Base-by-base conservation (phyloP, 306 rosid species). In the Cucurbita maxima region DNA sequence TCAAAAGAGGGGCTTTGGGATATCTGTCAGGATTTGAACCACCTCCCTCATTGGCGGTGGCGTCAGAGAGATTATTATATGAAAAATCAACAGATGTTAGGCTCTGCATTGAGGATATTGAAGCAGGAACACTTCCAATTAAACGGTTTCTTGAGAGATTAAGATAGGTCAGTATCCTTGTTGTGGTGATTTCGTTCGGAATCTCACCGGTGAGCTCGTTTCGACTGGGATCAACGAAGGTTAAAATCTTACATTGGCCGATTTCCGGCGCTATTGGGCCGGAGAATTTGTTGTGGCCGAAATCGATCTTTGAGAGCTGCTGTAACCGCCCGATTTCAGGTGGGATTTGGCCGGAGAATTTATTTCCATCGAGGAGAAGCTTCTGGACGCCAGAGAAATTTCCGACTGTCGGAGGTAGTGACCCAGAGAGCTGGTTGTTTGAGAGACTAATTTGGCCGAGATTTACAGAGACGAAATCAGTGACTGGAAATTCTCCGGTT, bases 41-140 rank as follows among this genome's bases (percentile, higher is more conserved):
- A 94, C 99, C 81, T 94, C 99, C 0, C 99, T 83, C 99, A 94
- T 94, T n/a, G n/a, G n/a, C n/a, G n/a, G n/a, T n/a, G n/a, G n/a
- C n/a, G n/a, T n/a, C 98, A 60, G 98, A 90, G 75, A 93, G 90
- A 82, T 93, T 90, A 85, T 93, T 93, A 59, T 84, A 93, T 2
- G 98, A 93, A 81, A 93, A 93, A 82, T 93, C 98, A 75, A 90
- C 92, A 10, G 94, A 87, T 8, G 98, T 93, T 59, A 93, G 82
- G 79, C 98, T 93, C 61, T 93, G 98, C 98, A 93, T 93, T 10
- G 89, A 72, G 8, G 98, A 77, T 41, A 93, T 85, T 0, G 97
- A 87, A 5, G 85, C 14, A 2, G 98, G 98, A 73, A 93, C 88
- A 80, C 81, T 76, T 14, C 98, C 98, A 18, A 90, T 80, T 2